Evolutionary conservation across 2,329 filamentous ascomycete species (phyloP), one percentile per base, ranked within the genome.

Genomic region (Cordyceps pruinosa): DNA sequence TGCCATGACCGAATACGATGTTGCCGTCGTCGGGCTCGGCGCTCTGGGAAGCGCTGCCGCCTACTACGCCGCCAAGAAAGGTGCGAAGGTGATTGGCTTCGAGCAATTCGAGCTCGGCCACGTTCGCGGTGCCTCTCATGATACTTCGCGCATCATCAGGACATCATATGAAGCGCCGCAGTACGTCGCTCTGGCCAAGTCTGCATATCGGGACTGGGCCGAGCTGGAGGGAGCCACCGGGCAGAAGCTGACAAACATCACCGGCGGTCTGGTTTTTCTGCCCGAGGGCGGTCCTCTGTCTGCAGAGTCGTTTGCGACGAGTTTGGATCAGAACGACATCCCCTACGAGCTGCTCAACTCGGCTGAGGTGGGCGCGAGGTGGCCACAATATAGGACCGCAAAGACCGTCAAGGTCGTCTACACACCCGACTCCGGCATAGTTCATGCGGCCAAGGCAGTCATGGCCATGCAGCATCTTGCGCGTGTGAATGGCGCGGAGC

Each of bases 101-200:
- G 63, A 66, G 17, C 64, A 66, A 12, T 66, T 63, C 23, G 64
- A 66, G 28, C 58, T 66, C 19, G 64, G 64, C 0, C 59, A 66
- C 12, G 56, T 66, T 3, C 61, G 60, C 17, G 64, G 64, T 21
- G 63, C 64, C 1, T 66, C 64, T 0, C 61, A 64, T 37, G 64
- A 66, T n/a, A 66, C 64, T 0, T 66, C 64, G 0, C 61, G 64
- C 1, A 66, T 66, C 3, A 57, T 66, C 8, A 60, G 64, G 12
- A 65, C 61, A 0, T 66, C 64, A 0, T 65, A 66, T 8, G 60
- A 61, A 1, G 54, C 61, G 2, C 61, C 64, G 4, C 60, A 66
- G 17, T 65, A 66, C 12, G 64, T 66, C 0, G 58, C 63, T 0
- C 61, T 66, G 3, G 64, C 64, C 0, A 58, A 60, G 6, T 58